A percentile compares a stretch with the other conserved stretches of the same genome.
These are phyloP conservation scores for Epichloe hybrida DNA, from an alignment of 2,329 filamentous ascomycete genomes.

Conservation along the genomic window DNA sequence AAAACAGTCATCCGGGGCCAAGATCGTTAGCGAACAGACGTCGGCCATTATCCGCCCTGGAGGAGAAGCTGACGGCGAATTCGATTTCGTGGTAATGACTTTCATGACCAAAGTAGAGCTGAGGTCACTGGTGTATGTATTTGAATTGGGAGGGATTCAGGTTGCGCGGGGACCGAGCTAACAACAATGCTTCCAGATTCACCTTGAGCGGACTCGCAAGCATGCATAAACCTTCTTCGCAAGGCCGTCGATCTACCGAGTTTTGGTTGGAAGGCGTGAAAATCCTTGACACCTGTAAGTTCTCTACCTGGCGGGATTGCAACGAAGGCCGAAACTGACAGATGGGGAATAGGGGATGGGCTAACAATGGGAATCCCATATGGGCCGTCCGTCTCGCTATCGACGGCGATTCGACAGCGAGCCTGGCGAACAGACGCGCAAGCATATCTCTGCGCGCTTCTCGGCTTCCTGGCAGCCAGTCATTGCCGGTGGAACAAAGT, in stretches of 20 bases:
- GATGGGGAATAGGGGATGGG: constrained; percentile 18
- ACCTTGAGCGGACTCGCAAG: constrained; percentile 39
- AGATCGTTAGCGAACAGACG: constrained; percentile 45
- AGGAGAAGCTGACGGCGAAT: constrained; percentile 28
- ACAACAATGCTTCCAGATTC: constrained; percentile 24
- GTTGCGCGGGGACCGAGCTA: constrained; percentile 7
- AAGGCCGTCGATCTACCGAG: constrained; percentile 22
- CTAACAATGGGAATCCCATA: constrained; percentile 23
- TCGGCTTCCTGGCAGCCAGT: constrained; percentile 55
- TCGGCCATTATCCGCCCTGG: constrained; percentile 33
- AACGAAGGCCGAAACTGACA: not conserved
- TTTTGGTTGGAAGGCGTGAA: constrained; percentile 30
- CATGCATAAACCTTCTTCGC: constrained; percentile 23
- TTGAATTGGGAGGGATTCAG: not conserved
- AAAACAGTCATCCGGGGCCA: constrained; percentile 31
- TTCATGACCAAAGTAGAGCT: constrained; percentile 48
- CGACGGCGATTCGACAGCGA: constrained; percentile 42
- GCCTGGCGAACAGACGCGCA: constrained; percentile 53
- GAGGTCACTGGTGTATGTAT: constrained; percentile 38
- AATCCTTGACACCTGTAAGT: constrained; percentile 34
- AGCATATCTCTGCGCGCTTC: constrained; percentile 57
- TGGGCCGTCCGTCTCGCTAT: constrained; percentile 36
- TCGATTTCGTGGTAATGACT: constrained; percentile 45
- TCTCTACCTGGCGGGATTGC: not conserved
- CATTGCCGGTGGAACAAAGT: constrained; percentile 58